phyloP scores from a whole-genome alignment of 2,329 filamentous ascomycete species.

The Curvularia verruculosa region DNA sequence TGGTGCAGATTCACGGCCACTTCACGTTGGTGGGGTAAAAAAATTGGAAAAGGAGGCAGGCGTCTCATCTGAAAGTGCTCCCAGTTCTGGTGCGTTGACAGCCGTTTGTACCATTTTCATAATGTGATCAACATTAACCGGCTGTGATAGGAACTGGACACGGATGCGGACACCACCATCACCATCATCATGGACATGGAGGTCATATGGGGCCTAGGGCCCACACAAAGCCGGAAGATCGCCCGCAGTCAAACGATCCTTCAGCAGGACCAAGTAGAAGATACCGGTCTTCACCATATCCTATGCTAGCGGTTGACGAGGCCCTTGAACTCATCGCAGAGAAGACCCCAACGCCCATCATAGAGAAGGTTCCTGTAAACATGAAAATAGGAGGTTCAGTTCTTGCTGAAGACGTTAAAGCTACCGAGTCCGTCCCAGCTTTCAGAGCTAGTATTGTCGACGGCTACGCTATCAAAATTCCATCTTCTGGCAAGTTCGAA shows the following conservation, averaged over 20 bases:
- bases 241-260: conserved; percentile 64
- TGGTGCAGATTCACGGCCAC: conserved; percentile 76
- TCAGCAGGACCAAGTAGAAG: conserved; percentile 68
- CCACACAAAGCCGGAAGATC: conserved; percentile 71
- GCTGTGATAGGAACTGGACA: conserved; percentile 33
- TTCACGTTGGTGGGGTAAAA: conserved; percentile 82
- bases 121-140: neutral
- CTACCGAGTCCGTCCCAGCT: conserved; percentile 83
- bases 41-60: conserved; percentile 86
- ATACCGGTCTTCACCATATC: conserved; percentile 85
- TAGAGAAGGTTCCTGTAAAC: conserved; percentile 66
- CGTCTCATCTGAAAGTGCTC: conserved; percentile 26
- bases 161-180: conserved; percentile 39
- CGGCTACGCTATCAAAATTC: conserved; percentile 72
- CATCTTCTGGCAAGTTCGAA: conserved; percentile 54
- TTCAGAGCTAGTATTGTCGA: conserved; percentile 97
- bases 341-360: conserved; percentile 69
- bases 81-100: conserved; percentile 21
- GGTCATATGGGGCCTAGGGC: conserved; percentile 61
- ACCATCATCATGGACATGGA: conserved; percentile 44
- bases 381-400: conserved; percentile 74
- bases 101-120: neutral
- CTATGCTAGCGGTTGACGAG: conserved; percentile 85
- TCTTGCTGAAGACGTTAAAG: conserved; percentile 80
- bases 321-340: conserved; percentile 75